Evolutionary conservation across 139 green algal genomes (phyloP).

Genomic region (Coccomyxa sp.): DNA sequence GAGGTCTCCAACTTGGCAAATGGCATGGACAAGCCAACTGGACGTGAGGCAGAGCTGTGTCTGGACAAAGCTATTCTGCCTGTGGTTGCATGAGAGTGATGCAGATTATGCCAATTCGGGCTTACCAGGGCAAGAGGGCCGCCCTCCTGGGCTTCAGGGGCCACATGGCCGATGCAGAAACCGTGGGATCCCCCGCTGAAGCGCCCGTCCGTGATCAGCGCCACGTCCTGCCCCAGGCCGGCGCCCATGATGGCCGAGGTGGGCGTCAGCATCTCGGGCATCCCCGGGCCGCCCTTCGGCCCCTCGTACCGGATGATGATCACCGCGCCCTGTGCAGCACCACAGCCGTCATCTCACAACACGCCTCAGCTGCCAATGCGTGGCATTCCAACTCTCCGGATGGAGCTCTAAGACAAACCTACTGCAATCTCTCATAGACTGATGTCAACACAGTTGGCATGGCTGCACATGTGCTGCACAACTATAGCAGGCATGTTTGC

Average conservation of each 20-base stretch:
- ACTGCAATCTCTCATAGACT: too few species aligned
- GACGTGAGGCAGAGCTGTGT: too few species aligned
- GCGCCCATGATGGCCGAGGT: slow-evolving; percentile 97
- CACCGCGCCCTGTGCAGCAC: slow-evolving; percentile 62
- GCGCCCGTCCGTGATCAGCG: slow-evolving; percentile 95
- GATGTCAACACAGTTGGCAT: too few species aligned
- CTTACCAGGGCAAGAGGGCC: slow-evolving; percentile 87
- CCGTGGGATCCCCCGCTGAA: slow-evolving; percentile 96
- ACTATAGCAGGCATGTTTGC: too few species aligned
- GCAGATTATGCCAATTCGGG: background rate
- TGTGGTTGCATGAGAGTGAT: too few species aligned
- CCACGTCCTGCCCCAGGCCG: slow-evolving; percentile 91
- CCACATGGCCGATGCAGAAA: slow-evolving; percentile 97
- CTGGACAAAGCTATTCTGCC: too few species aligned
- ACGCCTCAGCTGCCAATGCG: too few species aligned
- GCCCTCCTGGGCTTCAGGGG: slow-evolving; percentile 91
- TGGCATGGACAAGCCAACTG: background rate
- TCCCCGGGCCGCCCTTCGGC: slow-evolving; percentile 95
- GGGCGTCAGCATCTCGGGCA: slow-evolving; percentile 99
- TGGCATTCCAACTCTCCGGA: too few species aligned
- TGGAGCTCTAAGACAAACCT: too few species aligned
- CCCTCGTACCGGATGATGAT: slow-evolving; percentile 95
- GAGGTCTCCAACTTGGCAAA: too few species aligned
- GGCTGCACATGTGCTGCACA: too few species aligned
- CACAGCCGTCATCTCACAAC: too few species aligned